A percentile compares a stretch with the other conserved stretches of the same genome.
These are phyloP conservation scores for Cinnamomum chago DNA, from an alignment of 164 flowering plant species.

Conservation along the genomic window DNA sequence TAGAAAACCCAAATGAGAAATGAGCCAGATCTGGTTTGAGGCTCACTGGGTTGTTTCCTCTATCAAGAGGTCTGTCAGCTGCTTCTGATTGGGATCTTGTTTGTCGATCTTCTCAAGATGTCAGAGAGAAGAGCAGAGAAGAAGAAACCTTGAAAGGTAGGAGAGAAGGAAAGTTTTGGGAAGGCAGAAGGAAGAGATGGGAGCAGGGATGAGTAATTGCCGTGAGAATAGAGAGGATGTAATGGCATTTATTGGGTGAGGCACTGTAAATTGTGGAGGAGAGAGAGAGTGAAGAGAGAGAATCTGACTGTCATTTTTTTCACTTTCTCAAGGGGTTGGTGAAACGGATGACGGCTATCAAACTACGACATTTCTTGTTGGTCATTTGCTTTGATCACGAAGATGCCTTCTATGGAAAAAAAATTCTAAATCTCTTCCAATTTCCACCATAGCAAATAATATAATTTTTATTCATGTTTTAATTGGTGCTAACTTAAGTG, in stretches of 20 bases:
- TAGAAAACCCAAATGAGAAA: neutral
- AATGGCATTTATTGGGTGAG: conserved; percentile 28
- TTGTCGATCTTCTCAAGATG: neutral
- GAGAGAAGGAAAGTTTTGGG: neutral
- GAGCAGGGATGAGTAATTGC: conserved; percentile 30
- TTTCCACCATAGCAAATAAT: no score
- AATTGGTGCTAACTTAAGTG: no score
- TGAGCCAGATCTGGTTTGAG: conserved; percentile 7
- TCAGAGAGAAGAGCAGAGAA: conserved; percentile 2
- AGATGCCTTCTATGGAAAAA: no score
- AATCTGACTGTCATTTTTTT: conserved; percentile 17
- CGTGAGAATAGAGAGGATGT: conserved; percentile 28
- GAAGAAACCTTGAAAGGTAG: neutral
- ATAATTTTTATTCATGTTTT: no score
- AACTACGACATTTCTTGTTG: conserved; percentile 10
- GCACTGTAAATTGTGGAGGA: conserved; percentile 19
- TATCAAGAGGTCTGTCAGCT: neutral
- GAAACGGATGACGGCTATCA: conserved; percentile 49
- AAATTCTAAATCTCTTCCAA: no score
- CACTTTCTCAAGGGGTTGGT: conserved; percentile 10
- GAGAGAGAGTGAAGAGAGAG: conserved; percentile 13
- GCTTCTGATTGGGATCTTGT: neutral
- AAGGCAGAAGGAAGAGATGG: neutral
- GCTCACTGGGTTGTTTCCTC: neutral
- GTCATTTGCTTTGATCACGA: no score